Percentiles rank a stretch among this genome's conserved stretches.
Evolutionary conservation across 805 yeast genomes (phyloP).

Genomic region (Starmera dryadoides): DNA sequence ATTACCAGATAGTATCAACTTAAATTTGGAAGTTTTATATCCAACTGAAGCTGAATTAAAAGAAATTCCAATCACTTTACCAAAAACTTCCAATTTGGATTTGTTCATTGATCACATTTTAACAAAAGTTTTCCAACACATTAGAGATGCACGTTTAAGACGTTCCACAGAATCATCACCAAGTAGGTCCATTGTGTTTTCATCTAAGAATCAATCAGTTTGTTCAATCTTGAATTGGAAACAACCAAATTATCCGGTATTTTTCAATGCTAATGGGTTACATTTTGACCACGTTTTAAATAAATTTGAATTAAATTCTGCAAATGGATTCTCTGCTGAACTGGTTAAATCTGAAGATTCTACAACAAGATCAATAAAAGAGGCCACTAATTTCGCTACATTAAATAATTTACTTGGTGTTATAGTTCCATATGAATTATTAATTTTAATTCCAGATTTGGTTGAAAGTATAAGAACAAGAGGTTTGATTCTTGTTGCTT

Average conservation of each 20-base stretch:
- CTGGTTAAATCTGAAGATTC: constrained; percentile 26
- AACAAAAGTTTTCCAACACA: constrained; percentile 69
- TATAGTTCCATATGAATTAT: constrained; percentile 63
- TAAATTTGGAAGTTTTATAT: constrained; percentile 69
- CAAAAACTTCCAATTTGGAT: constrained; percentile 49
- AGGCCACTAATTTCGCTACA: constrained; percentile 74
- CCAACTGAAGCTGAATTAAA: constrained; percentile 52
- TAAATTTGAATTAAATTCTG: constrained; percentile 29
- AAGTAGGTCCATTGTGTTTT: constrained; percentile 64
- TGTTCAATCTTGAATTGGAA: constrained; percentile 96
- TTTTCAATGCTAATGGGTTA: constrained; percentile 73
- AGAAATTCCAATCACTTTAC: constrained; percentile 31
- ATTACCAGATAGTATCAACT: constrained; percentile 52
- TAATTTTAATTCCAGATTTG: constrained; percentile 68
- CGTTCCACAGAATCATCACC: constrained; percentile 21
- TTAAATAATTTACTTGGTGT: constrained; percentile 82
- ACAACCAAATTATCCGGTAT: constrained; percentile 95
- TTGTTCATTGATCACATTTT: constrained; percentile 69
- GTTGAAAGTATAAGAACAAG: constrained; percentile 68
- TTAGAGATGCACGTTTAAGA: constrained; percentile 37
- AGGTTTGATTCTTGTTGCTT: constrained; percentile 80
- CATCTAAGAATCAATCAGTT: constrained; percentile 82
- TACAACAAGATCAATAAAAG: constrained; percentile 65
- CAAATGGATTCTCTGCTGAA: constrained; percentile 30
- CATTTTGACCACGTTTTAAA: constrained; percentile 23